phyloP scores from a whole-genome alignment of 345 rosid species.

The Heritiera fomes region DNA sequence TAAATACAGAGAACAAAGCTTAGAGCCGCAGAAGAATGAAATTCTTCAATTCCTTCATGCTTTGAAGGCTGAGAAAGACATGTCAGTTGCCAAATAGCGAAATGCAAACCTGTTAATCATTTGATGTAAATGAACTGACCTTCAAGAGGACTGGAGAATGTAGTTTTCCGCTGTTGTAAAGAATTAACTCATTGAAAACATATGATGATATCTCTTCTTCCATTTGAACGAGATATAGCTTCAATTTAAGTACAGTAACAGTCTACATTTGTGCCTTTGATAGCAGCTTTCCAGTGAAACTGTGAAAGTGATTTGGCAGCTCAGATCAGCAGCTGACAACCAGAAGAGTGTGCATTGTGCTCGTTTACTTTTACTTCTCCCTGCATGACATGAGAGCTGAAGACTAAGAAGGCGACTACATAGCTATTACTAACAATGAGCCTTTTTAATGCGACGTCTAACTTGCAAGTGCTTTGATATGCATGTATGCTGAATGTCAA shows the following conservation, averaged over 20 bases:
- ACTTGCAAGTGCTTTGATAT: not conserved
- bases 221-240: not conserved
- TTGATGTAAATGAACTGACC: constrained; percentile 3
- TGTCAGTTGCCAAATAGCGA: not conserved
- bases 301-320: not conserved
- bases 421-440: not conserved
- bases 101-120: not conserved
- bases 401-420: not conserved
- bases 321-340: not conserved
- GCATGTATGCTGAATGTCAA: not conserved
- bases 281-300: not conserved
- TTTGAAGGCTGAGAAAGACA: not conserved
- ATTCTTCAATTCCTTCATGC: not conserved
- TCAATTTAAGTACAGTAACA: not conserved
- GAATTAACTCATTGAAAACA: not conserved
- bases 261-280: not conserved
- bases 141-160: not conserved
- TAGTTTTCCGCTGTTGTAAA: not conserved
- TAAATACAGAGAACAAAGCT: constrained; percentile 1
- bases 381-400: not conserved
- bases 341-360: not conserved
- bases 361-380: not conserved
- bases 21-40: not conserved
- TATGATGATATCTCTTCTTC: not conserved
- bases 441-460: not conserved